phyloP scores from a whole-genome alignment of 768 basidiomycete species.

The Grammothele lineata region DNA sequence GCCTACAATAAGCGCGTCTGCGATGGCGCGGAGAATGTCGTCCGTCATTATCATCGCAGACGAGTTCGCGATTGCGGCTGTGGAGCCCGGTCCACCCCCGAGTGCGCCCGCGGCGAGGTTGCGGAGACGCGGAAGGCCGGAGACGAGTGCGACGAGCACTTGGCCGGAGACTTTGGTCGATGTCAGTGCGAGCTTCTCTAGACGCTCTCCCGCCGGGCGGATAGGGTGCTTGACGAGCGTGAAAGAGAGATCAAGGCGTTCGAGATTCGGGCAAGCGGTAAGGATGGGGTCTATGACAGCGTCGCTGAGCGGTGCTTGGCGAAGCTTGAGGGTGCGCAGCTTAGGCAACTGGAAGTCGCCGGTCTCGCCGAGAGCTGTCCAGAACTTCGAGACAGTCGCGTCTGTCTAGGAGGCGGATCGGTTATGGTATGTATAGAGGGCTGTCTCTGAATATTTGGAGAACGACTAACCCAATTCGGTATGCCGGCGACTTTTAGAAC shows the following conservation, averaged over 20 bases:
- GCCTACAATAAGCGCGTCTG: conserved; percentile 11
- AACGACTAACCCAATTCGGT: conserved; percentile 47
- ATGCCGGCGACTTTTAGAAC: conserved; percentile 63
- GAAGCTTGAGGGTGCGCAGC: conserved; percentile 55
- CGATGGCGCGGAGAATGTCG: conserved; percentile 39
- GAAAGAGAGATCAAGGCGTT: conserved; percentile 62
- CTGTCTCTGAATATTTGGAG: not conserved
- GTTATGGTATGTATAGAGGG: too few species aligned
- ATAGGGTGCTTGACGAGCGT: conserved; percentile 43
- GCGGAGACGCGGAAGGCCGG: conserved; percentile 37
- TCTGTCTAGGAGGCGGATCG: too few species aligned
- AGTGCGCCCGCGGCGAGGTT: conserved; percentile 57
- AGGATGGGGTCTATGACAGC: conserved; percentile 39
- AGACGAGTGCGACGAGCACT: conserved; percentile 39
- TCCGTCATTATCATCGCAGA: conserved; percentile 57
- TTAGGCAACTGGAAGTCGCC: conserved; percentile 30
- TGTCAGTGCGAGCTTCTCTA: conserved; percentile 64
- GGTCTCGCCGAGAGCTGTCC: conserved; percentile 16
- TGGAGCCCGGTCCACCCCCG: conserved; percentile 43
- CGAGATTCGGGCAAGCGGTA: conserved; percentile 43
- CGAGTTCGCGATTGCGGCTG: conserved; percentile 39
- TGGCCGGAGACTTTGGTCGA: conserved; percentile 42
- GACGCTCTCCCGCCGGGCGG: conserved; percentile 6
- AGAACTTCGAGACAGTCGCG: conserved; percentile 45
- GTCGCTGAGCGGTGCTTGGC: conserved; percentile 51